Evolutionary conservation across 208 protist genomes (phyloP), one percentile per base, ranked within the genome.

Genomic region (Trypanosoma conorhini): DNA sequence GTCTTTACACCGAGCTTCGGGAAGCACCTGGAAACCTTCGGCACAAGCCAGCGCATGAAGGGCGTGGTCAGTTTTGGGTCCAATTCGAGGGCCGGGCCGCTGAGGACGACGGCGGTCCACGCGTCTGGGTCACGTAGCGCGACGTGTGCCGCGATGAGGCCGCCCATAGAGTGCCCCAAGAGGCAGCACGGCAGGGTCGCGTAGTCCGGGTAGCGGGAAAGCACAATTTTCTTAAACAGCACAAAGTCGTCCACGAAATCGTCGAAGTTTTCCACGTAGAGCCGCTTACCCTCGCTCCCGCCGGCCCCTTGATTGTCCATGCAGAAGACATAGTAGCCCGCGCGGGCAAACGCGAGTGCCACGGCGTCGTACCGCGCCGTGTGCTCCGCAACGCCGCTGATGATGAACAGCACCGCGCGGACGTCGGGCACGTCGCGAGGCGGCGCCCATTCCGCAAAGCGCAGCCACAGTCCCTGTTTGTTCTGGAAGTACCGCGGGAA

Each of bases 401-500:
- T 80, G n/a, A 94, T 79, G 68, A 94, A 92, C 5, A 94, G 73
- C 19, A 89, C 80, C 12, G 76, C 85, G 7, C 74, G 75, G 7
- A 76, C 52, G 0, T 50, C 60, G 31, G 26, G 62, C 52, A 54
- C 66, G 40, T 35, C 33, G 13, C 68, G 64, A 26, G 70, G 77
- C 30, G 88, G 88, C 70, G 81, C 85, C 86, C 86, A 94, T 80
- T 89, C 81, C n/a, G 61, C 57, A 70, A 68, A 92, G 67, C 77
- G 84, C 60, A 91, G 72, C 88, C 88, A 94, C 56, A 94, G 62
- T 28, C 81, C 67, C 52, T 94, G 86, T 51, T 68, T 70, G 65
- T 92, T 94, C 69, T 94, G 88, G 46, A 92, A 75, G 67, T 92
- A 94, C 58, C 73, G 55, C 5, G 88, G 88, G 42, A 93, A 93